phyloP scores from a whole-genome alignment of 1,284 basidiomycete species.

The Rhodotorula mucilaginosa region DNA sequence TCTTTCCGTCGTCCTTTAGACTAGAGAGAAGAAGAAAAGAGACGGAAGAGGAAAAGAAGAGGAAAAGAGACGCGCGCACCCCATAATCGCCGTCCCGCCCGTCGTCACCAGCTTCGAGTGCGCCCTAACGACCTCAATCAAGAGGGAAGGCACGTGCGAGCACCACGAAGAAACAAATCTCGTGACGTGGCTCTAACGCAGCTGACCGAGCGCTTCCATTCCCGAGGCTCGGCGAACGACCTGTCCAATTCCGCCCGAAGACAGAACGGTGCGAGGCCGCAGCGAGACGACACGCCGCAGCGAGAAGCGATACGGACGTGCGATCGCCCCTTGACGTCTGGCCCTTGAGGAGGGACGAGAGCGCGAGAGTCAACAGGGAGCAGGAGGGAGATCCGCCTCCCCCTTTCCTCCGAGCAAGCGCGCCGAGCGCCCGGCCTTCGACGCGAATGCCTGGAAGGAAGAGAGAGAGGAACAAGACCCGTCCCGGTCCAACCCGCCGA shows the following conservation, averaged over 20 bases:
- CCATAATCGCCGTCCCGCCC: background rate
- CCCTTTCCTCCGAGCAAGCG: too few species aligned
- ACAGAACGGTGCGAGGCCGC: background rate
- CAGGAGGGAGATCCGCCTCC: too few species aligned
- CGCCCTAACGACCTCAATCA: slow-evolving; percentile 8
- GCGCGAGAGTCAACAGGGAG: too few species aligned
- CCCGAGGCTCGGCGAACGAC: background rate
- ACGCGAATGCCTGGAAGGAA: too few species aligned
- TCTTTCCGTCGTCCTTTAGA: too few species aligned
- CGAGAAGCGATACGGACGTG: background rate
- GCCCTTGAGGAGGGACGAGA: too few species aligned
- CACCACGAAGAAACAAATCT: background rate
- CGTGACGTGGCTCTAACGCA: slow-evolving; percentile 20
- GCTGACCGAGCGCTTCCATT: background rate
- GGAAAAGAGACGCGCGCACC: background rate
- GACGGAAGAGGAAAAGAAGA: background rate
- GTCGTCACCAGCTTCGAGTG: slow-evolving; percentile 2
- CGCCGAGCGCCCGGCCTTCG: too few species aligned
- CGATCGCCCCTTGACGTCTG: background rate
- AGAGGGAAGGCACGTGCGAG: slow-evolving; percentile 22
- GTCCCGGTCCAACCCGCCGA: too few species aligned
- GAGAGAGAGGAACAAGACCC: too few species aligned
- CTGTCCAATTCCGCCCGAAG: background rate
- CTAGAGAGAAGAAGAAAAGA: background rate
- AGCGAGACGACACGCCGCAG: background rate